Base-by-base conservation (phyloP, 2,329 filamentous ascomycete species). In the Penicillium verrucosum region DNA sequence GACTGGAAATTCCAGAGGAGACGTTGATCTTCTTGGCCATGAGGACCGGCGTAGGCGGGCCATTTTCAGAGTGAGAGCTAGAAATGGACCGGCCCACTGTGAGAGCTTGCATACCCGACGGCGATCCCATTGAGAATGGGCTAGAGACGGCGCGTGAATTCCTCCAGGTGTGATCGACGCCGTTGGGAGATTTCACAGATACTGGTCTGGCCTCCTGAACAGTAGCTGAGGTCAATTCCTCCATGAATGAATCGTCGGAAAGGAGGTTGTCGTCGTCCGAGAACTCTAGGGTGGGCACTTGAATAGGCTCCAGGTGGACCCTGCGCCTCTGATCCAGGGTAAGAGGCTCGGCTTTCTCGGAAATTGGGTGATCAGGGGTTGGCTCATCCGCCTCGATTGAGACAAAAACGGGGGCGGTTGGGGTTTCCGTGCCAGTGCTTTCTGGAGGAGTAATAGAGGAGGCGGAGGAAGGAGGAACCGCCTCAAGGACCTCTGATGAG, bases 1-100 rank as follows among this genome's bases (percentile, higher is more conserved):
- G 88, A 72, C 93, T 90, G 3, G 93, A 95, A 59, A 99, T 97
- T 64, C 90, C 92, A 9, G 89, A 92, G 8, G 91, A 92, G 25
- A 97, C 84, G 67, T 90, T 94, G 62, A 87, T 82, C 71, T 92
- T 95, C 71, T 89, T 91, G 4, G 84, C 79, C 45, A 81, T 77
- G 48, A 88, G 69, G 14, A 82, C 74, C n/a, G 75, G 73, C 37
- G 69, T 69, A 29, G 69, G 58, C 16, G 73, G 68, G n/a, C 62
- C 62, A 34, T 65, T 64, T 14, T 73, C 71, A 16, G 63, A 56
- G 47, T 70, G 73, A 23, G 73, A 66, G 45, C 70, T 72, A 9
- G 76, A 78, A 30, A 73, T 66, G 29, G 76, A 78, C 57, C 76
- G 68, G 48, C 69, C 69, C 12, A 67, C 64, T 36, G 70, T 59